Percentiles rank a stretch among this genome's conserved stretches.
Evolutionary conservation across 78 protist genomes (phyloP).

Genomic region (Dictyostelium firmibasis): DNA sequence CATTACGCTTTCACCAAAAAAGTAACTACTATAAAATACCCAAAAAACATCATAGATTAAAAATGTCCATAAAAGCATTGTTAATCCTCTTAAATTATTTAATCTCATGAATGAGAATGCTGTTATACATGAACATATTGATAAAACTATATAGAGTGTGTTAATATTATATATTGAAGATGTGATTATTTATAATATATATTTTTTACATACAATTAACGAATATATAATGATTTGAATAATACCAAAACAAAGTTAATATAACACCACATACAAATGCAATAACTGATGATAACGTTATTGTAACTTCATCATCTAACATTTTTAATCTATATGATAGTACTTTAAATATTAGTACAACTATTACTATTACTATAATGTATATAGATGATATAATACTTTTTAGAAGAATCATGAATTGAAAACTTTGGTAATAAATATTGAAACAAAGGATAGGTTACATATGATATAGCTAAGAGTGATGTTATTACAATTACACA

Average conservation of each 20-base stretch:
- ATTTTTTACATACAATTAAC: not conserved
- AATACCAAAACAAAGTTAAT: not conserved
- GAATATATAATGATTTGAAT: conserved; percentile 16
- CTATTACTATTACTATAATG: not conserved
- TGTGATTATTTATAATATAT: too few relatives aligned
- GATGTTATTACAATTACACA: not conserved
- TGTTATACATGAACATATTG: conserved; percentile 12
- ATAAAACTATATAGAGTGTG: conserved; percentile 14
- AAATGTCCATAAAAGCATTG: conserved; percentile 13
- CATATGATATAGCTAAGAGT: not conserved
- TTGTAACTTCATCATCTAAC: conserved; percentile 14
- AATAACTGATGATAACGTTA: not conserved
- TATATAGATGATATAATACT: not conserved
- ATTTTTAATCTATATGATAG: not conserved
- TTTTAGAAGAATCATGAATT: conserved; percentile 2
- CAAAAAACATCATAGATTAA: conserved; percentile 68
- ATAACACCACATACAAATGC: not conserved
- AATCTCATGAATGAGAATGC: conserved; percentile 48
- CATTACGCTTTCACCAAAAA: conserved; percentile 69
- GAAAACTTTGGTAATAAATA: not conserved
- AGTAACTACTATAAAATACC: conserved; percentile 21
- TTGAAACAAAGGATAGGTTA: not conserved
- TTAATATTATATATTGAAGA: too few relatives aligned
- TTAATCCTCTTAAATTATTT: conserved; percentile 19
- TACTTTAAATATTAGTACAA: not conserved